These are phyloP conservation scores for Cucumis melo DNA, from an alignment of 306 rosid genomes.

Conservation along the genomic window DNA sequence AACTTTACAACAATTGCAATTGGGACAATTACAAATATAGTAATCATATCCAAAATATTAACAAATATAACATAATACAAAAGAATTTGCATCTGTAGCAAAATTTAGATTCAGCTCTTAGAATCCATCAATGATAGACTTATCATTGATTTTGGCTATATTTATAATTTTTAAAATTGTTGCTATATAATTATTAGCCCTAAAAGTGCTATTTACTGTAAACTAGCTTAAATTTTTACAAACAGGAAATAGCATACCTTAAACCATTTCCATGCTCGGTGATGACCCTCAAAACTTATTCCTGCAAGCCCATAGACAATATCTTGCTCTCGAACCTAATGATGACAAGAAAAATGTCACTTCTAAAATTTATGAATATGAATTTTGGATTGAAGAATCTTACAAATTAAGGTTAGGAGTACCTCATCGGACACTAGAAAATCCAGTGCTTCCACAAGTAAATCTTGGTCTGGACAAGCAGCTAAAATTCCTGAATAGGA, in stretches of 20 bases:
- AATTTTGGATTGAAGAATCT: neutral
- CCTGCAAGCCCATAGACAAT: slow-evolving; percentile 22
- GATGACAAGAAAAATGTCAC: neutral
- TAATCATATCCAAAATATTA: too few species aligned
- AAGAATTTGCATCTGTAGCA: too few species aligned
- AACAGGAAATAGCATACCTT: slow-evolving; percentile 21
- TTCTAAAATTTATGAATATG: neutral
- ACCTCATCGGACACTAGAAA: slow-evolving; percentile 39
- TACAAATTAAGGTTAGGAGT: neutral
- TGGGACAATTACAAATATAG: too few species aligned
- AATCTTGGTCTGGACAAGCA: slow-evolving; percentile 39
- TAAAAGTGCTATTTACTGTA: too few species aligned
- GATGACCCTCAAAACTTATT: slow-evolving; percentile 36
- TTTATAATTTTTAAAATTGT: too few species aligned
- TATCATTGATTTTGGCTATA: too few species aligned
- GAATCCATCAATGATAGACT: too few species aligned
- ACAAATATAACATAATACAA: too few species aligned
- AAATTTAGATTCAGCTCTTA: too few species aligned
- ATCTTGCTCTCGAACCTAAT: slow-evolving; percentile 50
- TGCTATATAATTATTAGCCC: too few species aligned
- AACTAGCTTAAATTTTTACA: neutral
- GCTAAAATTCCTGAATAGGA: slow-evolving; percentile 33
- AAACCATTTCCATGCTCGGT: slow-evolving; percentile 43
- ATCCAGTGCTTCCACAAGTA: slow-evolving; percentile 35
- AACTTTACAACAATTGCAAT: neutral